phyloP scores from a whole-genome alignment of 2,329 filamentous ascomycete species.

The Penicillium thymicola region DNA sequence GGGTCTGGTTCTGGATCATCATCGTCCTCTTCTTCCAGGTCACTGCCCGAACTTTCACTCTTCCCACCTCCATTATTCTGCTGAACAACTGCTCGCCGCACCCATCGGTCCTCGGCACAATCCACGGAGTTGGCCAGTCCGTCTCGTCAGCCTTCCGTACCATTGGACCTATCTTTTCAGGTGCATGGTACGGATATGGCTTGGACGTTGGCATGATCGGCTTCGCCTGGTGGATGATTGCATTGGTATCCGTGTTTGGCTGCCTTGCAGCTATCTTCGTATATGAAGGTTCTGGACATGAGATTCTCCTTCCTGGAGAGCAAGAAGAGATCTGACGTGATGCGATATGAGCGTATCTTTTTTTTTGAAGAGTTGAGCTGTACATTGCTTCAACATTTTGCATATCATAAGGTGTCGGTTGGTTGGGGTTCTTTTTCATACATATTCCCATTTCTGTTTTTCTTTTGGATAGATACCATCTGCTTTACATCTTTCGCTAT shows the following conservation, averaged over 20 bases:
- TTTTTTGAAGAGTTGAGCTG: slow-evolving; percentile 2
- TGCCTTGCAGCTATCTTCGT: slow-evolving; percentile 60
- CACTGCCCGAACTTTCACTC: slow-evolving; percentile 66
- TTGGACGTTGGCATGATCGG: slow-evolving; percentile 55
- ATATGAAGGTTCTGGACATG: slow-evolving; percentile 63
- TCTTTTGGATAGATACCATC: slow-evolving; percentile 22
- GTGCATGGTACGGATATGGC: slow-evolving; percentile 55
- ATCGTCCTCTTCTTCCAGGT: slow-evolving; percentile 67
- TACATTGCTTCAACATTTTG: slow-evolving; percentile 25
- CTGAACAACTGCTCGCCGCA: slow-evolving; percentile 61
- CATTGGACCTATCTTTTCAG: slow-evolving; percentile 55
- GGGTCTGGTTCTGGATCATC: slow-evolving; percentile 64
- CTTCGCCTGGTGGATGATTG: slow-evolving; percentile 56
- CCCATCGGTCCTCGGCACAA: slow-evolving; percentile 57
- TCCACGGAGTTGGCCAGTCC: slow-evolving; percentile 58
- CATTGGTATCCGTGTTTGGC: slow-evolving; percentile 54
- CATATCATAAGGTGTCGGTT: slow-evolving; percentile 21
- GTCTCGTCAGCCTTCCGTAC: slow-evolving; percentile 56
- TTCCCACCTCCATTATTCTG: slow-evolving; percentile 58
- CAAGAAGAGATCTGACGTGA: slow-evolving; percentile 33
- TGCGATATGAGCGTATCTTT: slow-evolving; percentile 8
- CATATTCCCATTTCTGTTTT: slow-evolving; percentile 1
- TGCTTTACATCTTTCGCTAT: slow-evolving; percentile 11
- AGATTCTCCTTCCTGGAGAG: slow-evolving; percentile 45
- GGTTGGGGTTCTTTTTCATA: slow-evolving; percentile 11